Base-by-base conservation (phyloP, 768 basidiomycete species). In the Russula brevipes region DNA sequence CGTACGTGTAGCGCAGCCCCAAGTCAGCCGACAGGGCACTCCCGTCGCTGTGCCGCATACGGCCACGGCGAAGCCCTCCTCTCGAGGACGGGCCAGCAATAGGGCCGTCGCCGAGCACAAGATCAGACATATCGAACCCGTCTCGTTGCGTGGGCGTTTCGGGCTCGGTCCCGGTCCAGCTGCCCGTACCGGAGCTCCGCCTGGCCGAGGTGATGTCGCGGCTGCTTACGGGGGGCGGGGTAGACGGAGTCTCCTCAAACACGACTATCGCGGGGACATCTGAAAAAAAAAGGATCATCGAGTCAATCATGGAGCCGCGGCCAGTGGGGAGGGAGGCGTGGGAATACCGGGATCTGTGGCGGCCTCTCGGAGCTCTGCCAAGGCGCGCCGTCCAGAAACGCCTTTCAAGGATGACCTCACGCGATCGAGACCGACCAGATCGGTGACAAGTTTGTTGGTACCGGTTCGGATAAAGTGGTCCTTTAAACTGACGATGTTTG, bases 391-490 rank as follows among this genome's bases (percentile, higher is more conserved):
- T 5, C 92, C 82, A 7, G 85, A 83, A 50, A 93, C 88, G 59
- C 87, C 88, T 61, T 81, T 80, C n/a, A 97, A 75, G 54, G 94
- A 72, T 0, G 91, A 93, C 46, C 85, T 82, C 12, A 95, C 90
- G 54, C 86, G 83, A 73, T 96, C 94, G 49, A 95, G 74, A 70
- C 91, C 89, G 45, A 95, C 88, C 9, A 91, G 80, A 69, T 92
- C 91, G 0, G 84, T 85, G 9, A 98, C 91, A 12, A 91, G 77
- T 66, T 86, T 85, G 70, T 86, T 91, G 38, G 83, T 91, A 66
- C 86, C 86, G 12, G 86, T 86, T 58, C 94, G 78, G 19, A 79
- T 78, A 12, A 93, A 83, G 1, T 94, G 80, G 61, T 97, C 94
- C 64, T 91, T 87, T 59, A 96, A 72, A 39, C 94, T 97, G 66